Evolutionary conservation across 2,329 filamentous ascomycete species (phyloP), one percentile per base, ranked within the genome.

Genomic region (Cladosporium sp.): DNA sequence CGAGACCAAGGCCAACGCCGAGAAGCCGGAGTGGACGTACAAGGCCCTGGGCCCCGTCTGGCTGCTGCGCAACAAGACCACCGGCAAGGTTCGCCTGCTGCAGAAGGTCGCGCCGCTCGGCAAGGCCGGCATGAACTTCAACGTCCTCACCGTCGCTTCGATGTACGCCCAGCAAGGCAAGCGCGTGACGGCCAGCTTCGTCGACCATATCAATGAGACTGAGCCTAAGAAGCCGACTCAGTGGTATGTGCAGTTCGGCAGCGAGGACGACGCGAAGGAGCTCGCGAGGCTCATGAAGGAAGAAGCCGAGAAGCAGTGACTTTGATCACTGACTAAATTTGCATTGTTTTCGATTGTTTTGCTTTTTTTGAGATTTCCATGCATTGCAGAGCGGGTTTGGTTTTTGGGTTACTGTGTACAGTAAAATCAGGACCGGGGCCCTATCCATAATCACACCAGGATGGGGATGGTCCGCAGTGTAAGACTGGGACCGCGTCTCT

Each of bases 61-160:
- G 37, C 66, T 95, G 11, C 74, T 95, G 56, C 85, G 86, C 69
- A 79, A 92, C 72, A 86, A 87, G 66, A 76, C 77, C 13, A 87
- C 83, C 0, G 81, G 80, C 16, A 76, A 78, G 28, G 79, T 84
- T 3, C 82, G 89, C 38, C 72, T 93, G 43, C 71, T 95, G 16
- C 72, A 91, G 56, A 82, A 89, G 46, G 81, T 82, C n/a, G 86
- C 90, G 58, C 87, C 87, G 0, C 79, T 83, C 57, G 89, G 89
- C 13, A 80, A 85, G 37, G 75, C 92, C 43, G 79, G 86, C 3
- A 72, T 95, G 62, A 95, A 95, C 71, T 81, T 84, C 60, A 69
- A 75, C 16, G 68, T 91, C 45, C 69, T 88, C 33, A 72, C 81
- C 2, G 73, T 77, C n/a, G 70, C 40, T 5, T 33, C 83, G 49